A percentile compares a stretch with the other conserved stretches of the same genome.
phyloP scores from a whole-genome alignment of 805 yeast species.

The Candida methanosorbosa region DNA sequence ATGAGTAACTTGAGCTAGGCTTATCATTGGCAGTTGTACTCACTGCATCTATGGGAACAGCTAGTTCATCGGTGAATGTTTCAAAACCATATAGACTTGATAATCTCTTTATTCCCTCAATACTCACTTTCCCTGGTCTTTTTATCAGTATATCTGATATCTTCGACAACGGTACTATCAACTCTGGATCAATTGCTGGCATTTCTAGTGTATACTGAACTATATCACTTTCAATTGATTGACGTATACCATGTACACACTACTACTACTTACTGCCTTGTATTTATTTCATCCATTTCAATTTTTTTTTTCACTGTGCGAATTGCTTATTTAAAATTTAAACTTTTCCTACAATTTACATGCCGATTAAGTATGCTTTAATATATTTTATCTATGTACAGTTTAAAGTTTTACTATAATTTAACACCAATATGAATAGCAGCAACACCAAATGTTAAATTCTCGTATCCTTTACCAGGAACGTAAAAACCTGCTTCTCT shows the following conservation, averaged over 20 bases:
- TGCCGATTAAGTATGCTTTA: too few species aligned
- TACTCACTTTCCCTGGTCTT: conserved; percentile 26
- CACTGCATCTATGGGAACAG: conserved; percentile 9
- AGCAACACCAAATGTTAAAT: conserved; percentile 89
- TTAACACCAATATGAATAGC: conserved; percentile 95
- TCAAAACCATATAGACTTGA: conserved; percentile 30
- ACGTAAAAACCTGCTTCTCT: conserved; percentile 90
- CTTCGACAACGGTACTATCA: conserved; percentile 22
- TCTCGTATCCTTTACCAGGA: conserved; percentile 88
- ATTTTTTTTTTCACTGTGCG: background rate
- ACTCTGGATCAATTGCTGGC: conserved; percentile 26
- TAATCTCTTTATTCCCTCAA: conserved; percentile 24
- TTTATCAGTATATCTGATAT: conserved; percentile 24
- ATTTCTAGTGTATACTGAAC: too few species aligned
- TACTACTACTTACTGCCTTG: too few species aligned
- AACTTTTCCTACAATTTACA: too few species aligned
- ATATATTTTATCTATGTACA: too few species aligned
- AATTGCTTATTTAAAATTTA: too few species aligned
- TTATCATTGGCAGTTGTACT: background rate
- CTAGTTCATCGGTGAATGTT: conserved; percentile 24
- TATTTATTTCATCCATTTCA: too few species aligned
- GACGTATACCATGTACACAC: too few species aligned
- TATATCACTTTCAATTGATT: too few species aligned
- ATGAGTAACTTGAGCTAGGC: background rate
- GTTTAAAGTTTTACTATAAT: too few species aligned